Evolutionary conservation across 805 yeast genomes (phyloP).

Genomic region (fission yeast (Schizosaccharomyces pombe)): DNA sequence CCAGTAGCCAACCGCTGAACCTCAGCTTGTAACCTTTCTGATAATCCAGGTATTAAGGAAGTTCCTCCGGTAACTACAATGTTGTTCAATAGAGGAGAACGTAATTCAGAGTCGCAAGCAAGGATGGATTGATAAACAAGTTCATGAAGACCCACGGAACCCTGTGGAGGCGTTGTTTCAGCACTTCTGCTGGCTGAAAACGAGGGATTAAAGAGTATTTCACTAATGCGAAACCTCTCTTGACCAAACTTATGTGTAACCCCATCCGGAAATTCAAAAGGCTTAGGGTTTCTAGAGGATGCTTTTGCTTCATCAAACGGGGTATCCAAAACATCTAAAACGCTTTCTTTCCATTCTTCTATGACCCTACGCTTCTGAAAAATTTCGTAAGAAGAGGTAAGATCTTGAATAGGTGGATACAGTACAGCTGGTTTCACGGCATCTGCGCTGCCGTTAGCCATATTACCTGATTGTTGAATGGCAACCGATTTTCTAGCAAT

Average conservation of each 20-base stretch:
- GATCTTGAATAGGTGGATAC: neutral
- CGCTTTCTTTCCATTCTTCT: conserved; percentile 26
- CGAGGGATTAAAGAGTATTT: conserved; percentile 31
- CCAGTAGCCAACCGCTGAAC: conserved; percentile 31
- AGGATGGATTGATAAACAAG: conserved; percentile 23
- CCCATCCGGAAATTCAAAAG: conserved; percentile 38
- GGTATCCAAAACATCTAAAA: conserved; percentile 13
- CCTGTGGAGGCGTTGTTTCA: neutral
- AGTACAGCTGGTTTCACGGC: conserved; percentile 1
- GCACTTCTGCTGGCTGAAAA: neutral
- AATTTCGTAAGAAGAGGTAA: neutral
- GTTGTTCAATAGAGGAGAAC: conserved; percentile 21
- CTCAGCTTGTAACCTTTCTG: conserved; percentile 32
- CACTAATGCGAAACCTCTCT: conserved; percentile 34
- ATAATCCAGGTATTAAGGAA: conserved; percentile 30
- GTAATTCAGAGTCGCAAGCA: conserved; percentile 21
- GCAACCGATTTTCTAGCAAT: neutral
- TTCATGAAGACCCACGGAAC: conserved; percentile 1
- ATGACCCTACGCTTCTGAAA: conserved; percentile 16
- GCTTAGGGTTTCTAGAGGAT: neutral
- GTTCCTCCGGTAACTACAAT: conserved; percentile 41
- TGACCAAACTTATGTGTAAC: conserved; percentile 24
- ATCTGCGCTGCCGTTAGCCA: neutral
- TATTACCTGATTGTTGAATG: too few species aligned
- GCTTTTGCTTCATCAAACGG: conserved; percentile 15